Evolutionary conservation across 2,329 filamentous ascomycete species (phyloP), one percentile per base, ranked within the genome.

Genomic region (Colletotrichum spaethianum): DNA sequence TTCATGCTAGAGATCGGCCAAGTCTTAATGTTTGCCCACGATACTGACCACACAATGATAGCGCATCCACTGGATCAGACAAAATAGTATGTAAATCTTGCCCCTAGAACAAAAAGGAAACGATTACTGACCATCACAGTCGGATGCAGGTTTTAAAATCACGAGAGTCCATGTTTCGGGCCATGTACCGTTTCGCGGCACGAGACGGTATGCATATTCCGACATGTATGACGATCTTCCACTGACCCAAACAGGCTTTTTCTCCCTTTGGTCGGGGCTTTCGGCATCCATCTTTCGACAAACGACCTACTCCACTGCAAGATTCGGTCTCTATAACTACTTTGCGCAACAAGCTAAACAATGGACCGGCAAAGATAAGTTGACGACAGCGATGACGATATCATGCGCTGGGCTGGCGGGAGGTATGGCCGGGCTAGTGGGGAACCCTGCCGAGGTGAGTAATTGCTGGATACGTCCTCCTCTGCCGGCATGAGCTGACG

Each of bases 61-160:
- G 83, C 83, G n/a, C 83, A 85, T 70, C 84, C 83, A 16, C 72
- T 85, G 1, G 83, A 85, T 57, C 83, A 85, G 67, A 84, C 83
- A 0, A 85, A 85, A 79, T 85, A 85, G 83, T 83, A 60, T 74
- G 80, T 70, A n/a, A 38, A 4, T 16, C 2, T 33, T 5, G 16
- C 9, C n/a, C 16, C 18, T 18, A 7, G 11, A 0, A n/a, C 18
- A 23, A 2, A 11, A 1, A n/a, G 11, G 1, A 1, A 16, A 26
- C 38, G 20, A 56, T 20, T 16, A 57, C 71, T 62, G 20, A 70
- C 56, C 14, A 6, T 3, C 23, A 1, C 50, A 85, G 83, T 55
- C 82, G 84, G 4, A 85, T 86, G 82, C 84, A 86, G 74, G 83
- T 86, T 12, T 76, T 84, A 5, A 82, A 82, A 50, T 82, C 81